Base-by-base conservation (phyloP, 2,329 filamentous ascomycete species). In the Lasiodiplodia citricola region DNA sequence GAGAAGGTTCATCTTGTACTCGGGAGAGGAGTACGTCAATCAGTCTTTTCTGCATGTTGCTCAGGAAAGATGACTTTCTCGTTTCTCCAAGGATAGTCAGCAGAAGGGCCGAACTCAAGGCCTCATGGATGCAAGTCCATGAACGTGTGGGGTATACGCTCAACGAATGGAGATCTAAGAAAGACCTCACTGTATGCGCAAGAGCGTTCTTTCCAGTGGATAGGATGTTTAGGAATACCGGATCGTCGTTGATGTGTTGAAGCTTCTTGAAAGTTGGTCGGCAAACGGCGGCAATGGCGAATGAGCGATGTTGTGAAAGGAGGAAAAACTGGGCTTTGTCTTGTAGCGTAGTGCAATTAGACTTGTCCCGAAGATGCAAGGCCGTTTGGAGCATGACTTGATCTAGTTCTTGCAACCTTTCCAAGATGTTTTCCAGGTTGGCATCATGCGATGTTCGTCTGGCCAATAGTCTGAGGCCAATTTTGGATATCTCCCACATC, bases 21-120 rank as follows among this genome's bases (percentile, higher is more conserved):
- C 14, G 28, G 1, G 44, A 62, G 3, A 52, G 44, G 2, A 68
- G 21, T 4, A 63, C 56, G 4, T 62, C n/a, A 7, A 68, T 62
- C 8, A 68, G 44, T 11, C 35, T 52, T 10, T 47, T 31, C 56
- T 68, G 66, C 57, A 55, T 41, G 7, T 31, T 52, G 2, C 13
- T 16, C 4, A 68, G 31, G 5, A 5, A 1, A 0, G 16, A 13
- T 5, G 47, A 63, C 21, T 23, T 62, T 7, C 5, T 52, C 16
- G 66, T 68, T 8, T 68, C 66, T 18, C 66, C 66, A 16, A 68
- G 66, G 18, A 52, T 60, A 1, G 66, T 38, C 8, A 63, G 66
- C 11, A 68, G 50, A 28, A 68, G 56, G 4, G 66, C 66, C 8
- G 66, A 68, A 25, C 66, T 62, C 2, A 68, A 35, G 4, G 56